Base-by-base conservation (phyloP, 139 green algal species). In the Volvox reticuliferus region DNA sequence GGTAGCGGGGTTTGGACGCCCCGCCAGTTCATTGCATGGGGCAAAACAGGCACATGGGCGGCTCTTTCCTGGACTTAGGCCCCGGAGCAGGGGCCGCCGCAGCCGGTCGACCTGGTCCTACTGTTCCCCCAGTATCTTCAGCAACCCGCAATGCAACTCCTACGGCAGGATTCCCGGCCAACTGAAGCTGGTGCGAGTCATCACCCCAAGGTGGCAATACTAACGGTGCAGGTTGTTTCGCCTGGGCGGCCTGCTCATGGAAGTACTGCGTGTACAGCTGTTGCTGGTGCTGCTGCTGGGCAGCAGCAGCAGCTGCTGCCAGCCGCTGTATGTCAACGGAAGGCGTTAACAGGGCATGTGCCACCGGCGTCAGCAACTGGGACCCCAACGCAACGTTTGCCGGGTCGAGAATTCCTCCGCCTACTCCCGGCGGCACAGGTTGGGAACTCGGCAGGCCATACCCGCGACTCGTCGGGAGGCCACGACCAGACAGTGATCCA, bases 1-100 rank as follows among this genome's bases (percentile, higher is more conserved):
- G 44, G 9, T 9, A 55, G 44, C 44, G 44, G 44, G 44, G 44
- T 5, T 9, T 55, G 44, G 44, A n/a, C n/a, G n/a, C 44, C 44
- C 44, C 44, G 44, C 44, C 44, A 55, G 44, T 2, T 81, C 75
- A 87, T 33, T 87, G 81, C 28, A 87, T 65, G 30, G 81, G 35
- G 81, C 81, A 87, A 22, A 63, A 87, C n/a, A 76, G 6, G 61
- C 81, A 87, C 81, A 76, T 32, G n/a, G 81, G 81, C 55, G 81
- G 81, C 61, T 87, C 81, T 21, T 76, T 87, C 79, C 78, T 84
- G 78, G 33, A 35, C 76, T 82, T 21, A 2, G 30, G 32, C 76
- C 1, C 32, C 76, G 3, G 30, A 6, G 1, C 32, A 19, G 76
- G 18, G 33, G 32, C 1, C 6, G 76, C 76, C 76, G 76, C 76